phyloP scores from a whole-genome alignment of 306 rosid species.

The Vigna hirtella region DNA sequence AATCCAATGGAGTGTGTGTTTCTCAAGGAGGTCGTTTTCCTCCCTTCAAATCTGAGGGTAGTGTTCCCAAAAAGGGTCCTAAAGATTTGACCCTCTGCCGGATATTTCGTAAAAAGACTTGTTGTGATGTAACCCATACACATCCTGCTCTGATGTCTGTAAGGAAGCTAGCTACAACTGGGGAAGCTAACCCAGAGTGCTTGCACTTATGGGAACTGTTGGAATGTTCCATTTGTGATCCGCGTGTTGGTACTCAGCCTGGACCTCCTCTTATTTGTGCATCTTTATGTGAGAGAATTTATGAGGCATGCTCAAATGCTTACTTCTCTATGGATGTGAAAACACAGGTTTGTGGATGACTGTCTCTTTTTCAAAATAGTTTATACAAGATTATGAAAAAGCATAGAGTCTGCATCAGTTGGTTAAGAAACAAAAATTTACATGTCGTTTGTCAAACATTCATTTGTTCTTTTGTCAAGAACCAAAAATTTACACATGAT shows the following conservation, averaged over 20 bases:
- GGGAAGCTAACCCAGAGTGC: constrained; percentile 87
- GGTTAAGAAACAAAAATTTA: constrained; percentile 9
- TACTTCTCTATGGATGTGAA: constrained; percentile 88
- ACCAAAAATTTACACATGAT: neutral
- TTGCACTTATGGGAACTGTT: constrained; percentile 90
- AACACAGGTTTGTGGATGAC: constrained; percentile 67
- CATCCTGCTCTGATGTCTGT: constrained; percentile 77
- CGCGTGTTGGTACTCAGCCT: constrained; percentile 69
- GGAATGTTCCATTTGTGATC: constrained; percentile 95
- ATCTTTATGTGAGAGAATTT: constrained; percentile 81
- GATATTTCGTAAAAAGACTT: constrained; percentile 80
- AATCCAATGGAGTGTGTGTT: constrained; percentile 67
- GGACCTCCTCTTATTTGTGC: constrained; percentile 89
- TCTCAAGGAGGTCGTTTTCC: constrained; percentile 93
- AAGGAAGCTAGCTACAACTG: constrained; percentile 82
- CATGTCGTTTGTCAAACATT: constrained; percentile 22
- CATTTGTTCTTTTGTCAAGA: neutral
- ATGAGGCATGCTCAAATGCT: constrained; percentile 78
- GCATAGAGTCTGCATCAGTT: constrained; percentile 6
- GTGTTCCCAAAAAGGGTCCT: constrained; percentile 76
- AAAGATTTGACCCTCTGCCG: constrained; percentile 90
- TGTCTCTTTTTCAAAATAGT: neutral
- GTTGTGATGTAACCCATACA: constrained; percentile 85
- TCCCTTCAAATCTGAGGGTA: constrained; percentile 76
- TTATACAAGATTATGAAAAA: constrained; percentile 5